Evolutionary conservation across 202 grass and related monocot species (phyloP), one percentile per base, ranked within the genome.

Genomic region (Tripidium arundinaceum): DNA sequence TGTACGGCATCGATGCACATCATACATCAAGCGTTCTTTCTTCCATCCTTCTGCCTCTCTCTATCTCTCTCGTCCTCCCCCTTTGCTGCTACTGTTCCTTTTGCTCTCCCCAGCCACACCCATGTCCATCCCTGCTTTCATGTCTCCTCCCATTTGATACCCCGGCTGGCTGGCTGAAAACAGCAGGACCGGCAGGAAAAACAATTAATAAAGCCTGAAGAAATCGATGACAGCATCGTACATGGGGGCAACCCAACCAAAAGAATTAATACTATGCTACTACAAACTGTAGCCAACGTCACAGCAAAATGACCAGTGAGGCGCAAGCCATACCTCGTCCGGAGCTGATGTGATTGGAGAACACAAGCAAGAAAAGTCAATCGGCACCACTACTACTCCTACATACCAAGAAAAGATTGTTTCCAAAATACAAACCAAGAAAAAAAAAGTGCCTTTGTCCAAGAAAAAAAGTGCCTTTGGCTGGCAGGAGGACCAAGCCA

Each of bases 241-340:
- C 76, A 75, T 11, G 57, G 80, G 21, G 25, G 33, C 47, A 41
- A 25, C 4, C 59, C 2, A 25, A 46, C 13, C 55, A 57, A 46
- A 64, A 75, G 34, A 36, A 65, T 9, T 58, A 47, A 18, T 46
- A 81, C 37, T 13, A 38, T 29, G 27, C 13, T 50, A 50, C 4
- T 52, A 65, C 11, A 65, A 63, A 65, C 25, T 75, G 81, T 75
- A 49, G 21, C 54, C 52, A 87, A 59, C 42, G 70, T 76, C 76
- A 71, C 28, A n/a, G 16, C 6, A 47, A 39, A 65, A 75, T 80
- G 59, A 57, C 65, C 5, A 36, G 62, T 59, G 37, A 67, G 68
- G 42, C 24, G 31, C 49, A 71, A 67, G 11, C 77, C 86, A 84
- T 84, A 58, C 71, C 64, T 33, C 34, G 7, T 79, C 76, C 22